A percentile compares a stretch with the other conserved stretches of the same genome.
Conservation (phyloP, 306 rosid species). For the Sechiopsis laciniata region DNA sequence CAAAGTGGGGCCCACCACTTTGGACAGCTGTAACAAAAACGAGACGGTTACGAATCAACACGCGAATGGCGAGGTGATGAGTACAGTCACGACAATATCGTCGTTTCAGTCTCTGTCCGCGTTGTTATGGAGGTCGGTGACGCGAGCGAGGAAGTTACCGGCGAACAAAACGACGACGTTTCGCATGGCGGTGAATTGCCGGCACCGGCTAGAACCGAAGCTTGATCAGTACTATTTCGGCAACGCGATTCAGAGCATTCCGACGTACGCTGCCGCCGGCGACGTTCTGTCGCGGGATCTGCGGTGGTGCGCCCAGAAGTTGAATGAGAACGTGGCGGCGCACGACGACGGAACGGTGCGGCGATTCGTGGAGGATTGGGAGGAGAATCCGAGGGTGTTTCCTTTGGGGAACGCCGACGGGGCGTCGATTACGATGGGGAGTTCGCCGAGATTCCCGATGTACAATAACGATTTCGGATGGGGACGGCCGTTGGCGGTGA, state of each 20-base stretch:
- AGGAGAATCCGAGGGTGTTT: constrained; percentile 55
- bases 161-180: constrained; percentile 56
- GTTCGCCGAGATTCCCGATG: constrained; percentile 95
- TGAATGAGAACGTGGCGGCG: constrained; percentile 56
- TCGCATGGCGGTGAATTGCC: constrained; percentile 79
- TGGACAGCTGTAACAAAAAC: constrained; percentile 43
- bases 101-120: constrained; percentile 83
- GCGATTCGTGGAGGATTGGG: constrained; percentile 64
- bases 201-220: constrained; percentile 63
- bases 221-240: constrained; percentile 72
- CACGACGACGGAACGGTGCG: constrained; percentile 53
- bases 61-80: constrained; percentile 6
- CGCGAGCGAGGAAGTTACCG: constrained; percentile 67
- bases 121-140: constrained; percentile 66
- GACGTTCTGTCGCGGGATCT: constrained; percentile 49
- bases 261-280: constrained; percentile 43
- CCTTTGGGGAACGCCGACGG: constrained; percentile 86
- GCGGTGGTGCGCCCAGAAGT: constrained; percentile 78
- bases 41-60: constrained; percentile 20
- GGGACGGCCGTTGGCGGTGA: constrained; percentile 76
- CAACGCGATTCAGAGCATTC: constrained; percentile 83
- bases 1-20: constrained; percentile 25
- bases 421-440: constrained; percentile 76
- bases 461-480: constrained; percentile 63
- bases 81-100: constrained; percentile 33